Base-by-base conservation (phyloP, 495 filamentous ascomycete species). In the Aspergillus funiculosus region DNA sequence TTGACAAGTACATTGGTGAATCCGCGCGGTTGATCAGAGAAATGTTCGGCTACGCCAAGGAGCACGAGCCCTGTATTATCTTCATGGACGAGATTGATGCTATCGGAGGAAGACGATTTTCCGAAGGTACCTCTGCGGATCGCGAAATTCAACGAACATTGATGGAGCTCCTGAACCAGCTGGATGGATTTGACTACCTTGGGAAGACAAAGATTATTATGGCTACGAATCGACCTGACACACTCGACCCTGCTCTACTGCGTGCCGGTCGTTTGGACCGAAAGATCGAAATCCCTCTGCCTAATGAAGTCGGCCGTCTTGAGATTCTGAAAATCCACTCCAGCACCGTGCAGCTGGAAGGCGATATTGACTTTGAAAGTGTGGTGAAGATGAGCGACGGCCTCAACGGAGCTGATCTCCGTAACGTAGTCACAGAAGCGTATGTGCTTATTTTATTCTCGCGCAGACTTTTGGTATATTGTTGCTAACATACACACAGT, bases 61-160 rank as follows among this genome's bases (percentile, higher is more conserved):
- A 99, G 66, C 94, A 99, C 65, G 94, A 99, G 63, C 94, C 94
- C 32, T 99, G 94, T 66, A 97, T 99, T 61, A 99, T 99, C 68
- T 99, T 99, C 80, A 99, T 99, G 94, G 94, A 99, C 74, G 94
- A 99, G 65, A 99, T 99, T 64, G 94, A 99, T 60, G 94, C 94
- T 56, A 99, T 99, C 60, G 94, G 94, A 61, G 94, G 94, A 43
- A 81, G 94, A 57, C 79, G 94, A 53, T 99, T 99, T 60, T 94
- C 86, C n/a, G 94, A 99, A 64, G 94, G 94, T 53, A 99, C 94
- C 45, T 94, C 88, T 24, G 94, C 94, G 18, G 94, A 99, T 72
- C 85, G 94, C 53, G 94, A 99, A 66, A 99, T 99, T 54, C 94
- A 99, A 72, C 86, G 94, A 48, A 99, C 94, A 28, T 75, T 99